phyloP scores from a whole-genome alignment of 306 rosid species.

The Prunus armeniaca region DNA sequence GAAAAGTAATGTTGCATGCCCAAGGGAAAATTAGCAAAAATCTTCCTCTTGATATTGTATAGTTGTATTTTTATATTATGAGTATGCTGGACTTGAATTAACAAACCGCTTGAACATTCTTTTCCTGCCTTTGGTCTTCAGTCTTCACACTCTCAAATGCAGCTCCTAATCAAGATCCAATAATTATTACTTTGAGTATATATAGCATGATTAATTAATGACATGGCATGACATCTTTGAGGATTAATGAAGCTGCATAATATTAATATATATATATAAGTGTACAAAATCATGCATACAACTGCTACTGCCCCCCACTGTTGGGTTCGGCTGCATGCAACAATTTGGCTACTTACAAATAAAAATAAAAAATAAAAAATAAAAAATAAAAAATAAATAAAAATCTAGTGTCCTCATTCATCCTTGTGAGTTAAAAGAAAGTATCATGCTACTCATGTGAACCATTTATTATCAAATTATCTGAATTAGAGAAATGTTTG shows the following conservation, averaged over 20 bases:
- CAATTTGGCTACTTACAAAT: background rate
- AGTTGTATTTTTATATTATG: no score
- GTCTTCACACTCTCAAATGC: background rate
- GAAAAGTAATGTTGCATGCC: no score
- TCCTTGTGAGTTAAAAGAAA: background rate
- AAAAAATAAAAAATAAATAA: no score
- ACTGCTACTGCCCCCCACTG: background rate
- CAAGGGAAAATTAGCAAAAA: background rate
- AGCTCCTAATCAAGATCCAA: background rate
- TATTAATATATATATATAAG: no score
- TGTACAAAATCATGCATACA: background rate
- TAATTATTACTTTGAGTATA: background rate
- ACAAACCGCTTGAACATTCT: background rate
- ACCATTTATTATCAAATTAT: background rate
- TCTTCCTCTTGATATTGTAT: background rate
- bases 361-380: no score
- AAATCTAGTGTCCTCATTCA: background rate
- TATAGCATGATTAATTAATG: background rate
- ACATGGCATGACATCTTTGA: background rate
- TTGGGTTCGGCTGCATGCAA: background rate
- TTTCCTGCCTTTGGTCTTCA: background rate
- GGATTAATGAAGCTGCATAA: no score
- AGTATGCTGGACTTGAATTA: no score
- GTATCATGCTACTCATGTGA: slow-evolving; percentile 11
- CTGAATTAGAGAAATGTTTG: no score